Evolutionary conservation across 1,284 basidiomycete genomes (phyloP).

Genomic region (Anthracocystis setariae): DNA sequence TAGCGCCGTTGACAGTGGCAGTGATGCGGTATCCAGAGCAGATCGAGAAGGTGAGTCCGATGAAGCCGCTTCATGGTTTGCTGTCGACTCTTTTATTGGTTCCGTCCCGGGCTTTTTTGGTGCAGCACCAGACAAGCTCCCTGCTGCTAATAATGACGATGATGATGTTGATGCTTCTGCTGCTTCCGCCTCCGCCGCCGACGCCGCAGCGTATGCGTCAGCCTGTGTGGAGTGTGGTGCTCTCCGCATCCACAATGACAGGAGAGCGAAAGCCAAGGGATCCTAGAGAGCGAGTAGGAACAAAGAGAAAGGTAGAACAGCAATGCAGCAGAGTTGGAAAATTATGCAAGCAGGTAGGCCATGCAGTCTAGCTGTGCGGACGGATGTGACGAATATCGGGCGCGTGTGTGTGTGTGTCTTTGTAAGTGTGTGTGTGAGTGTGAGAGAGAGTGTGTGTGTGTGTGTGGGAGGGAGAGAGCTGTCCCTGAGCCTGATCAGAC

Average conservation of each 20-base stretch:
- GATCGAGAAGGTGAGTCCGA: neutral
- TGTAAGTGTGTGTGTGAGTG: too few relatives aligned
- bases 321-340: neutral
- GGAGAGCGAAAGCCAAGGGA: neutral
- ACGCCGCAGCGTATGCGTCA: neutral
- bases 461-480: conserved; percentile 1
- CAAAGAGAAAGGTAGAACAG: neutral
- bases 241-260: too few relatives aligned
- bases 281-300: neutral
- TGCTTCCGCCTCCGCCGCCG: too few relatives aligned
- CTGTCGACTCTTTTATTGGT: neutral
- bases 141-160: neutral
- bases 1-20: conserved; percentile 9
- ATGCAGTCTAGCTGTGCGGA: neutral
- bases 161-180: neutral
- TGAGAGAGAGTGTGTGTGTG: neutral
- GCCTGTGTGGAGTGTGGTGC: neutral
- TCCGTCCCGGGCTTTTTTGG: neutral
- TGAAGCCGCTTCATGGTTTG: neutral
- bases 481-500: neutral
- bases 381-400: too few relatives aligned
- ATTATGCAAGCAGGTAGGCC: neutral
- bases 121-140: conserved; percentile 1
- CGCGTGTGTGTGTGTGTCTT: too few relatives aligned
- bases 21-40: neutral